Evolutionary conservation across 306 rosid species (phyloP).

Genomic region (Medicago arabica): DNA sequence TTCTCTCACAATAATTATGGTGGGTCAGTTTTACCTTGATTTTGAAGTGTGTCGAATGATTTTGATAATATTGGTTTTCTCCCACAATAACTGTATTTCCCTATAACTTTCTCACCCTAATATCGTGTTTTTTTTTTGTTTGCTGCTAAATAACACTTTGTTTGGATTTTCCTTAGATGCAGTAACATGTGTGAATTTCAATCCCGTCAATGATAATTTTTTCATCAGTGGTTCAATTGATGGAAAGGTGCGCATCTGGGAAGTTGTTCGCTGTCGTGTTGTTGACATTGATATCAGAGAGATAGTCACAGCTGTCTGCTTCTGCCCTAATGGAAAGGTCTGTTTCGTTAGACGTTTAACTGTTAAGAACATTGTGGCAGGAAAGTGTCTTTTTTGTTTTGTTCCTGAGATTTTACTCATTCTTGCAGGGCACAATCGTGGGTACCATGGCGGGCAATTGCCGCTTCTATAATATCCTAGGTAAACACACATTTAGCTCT

Average conservation of each 20-base stretch:
- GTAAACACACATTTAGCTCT: constrained; percentile 47
- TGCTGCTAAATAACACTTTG: constrained; percentile 27
- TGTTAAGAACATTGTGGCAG: background rate
- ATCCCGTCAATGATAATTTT: constrained; percentile 73
- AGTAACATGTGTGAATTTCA: constrained; percentile 85
- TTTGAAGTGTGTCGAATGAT: constrained; percentile 10
- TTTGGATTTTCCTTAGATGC: constrained; percentile 50
- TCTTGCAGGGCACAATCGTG: constrained; percentile 78
- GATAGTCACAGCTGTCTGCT: constrained; percentile 89
- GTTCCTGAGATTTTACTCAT: constrained; percentile 32
- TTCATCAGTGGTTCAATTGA: constrained; percentile 95
- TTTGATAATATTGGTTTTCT: constrained; percentile 37
- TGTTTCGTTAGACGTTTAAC: constrained; percentile 34
- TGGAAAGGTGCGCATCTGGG: constrained; percentile 98
- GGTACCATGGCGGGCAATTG: constrained; percentile 86
- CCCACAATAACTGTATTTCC: constrained; percentile 7
- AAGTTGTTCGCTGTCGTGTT: constrained; percentile 72
- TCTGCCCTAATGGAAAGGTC: constrained; percentile 82
- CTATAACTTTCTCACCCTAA: background rate
- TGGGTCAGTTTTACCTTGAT: constrained; percentile 43
- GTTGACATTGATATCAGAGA: constrained; percentile 79
- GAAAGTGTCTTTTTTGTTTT: constrained; percentile 4
- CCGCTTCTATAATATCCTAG: constrained; percentile 63
- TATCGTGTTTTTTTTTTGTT: constrained; percentile 3
- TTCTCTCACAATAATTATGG: constrained; percentile 84